These are phyloP conservation scores for Eudorina sp. DNA, from an alignment of 139 green algal genomes.

Conservation along the genomic window DNA sequence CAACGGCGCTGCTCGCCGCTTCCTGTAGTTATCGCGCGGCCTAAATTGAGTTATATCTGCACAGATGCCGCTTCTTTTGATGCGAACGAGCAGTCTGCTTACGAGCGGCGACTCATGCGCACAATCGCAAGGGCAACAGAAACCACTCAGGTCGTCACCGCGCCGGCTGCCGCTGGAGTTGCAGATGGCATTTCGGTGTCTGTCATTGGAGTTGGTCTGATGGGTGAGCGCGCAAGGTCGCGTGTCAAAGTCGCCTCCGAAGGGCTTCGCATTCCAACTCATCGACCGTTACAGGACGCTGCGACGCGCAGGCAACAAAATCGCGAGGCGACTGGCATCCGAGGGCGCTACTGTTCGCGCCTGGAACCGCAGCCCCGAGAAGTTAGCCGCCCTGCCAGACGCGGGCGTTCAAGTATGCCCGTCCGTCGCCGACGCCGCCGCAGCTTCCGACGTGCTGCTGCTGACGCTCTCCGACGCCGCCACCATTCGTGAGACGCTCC, in stretches of 20 bases:
- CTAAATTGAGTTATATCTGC: neutral
- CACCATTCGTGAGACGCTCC: constrained; percentile 7
- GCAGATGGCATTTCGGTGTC: neutral
- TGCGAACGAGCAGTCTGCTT: neutral
- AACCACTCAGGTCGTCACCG: neutral
- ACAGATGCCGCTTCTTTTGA: neutral
- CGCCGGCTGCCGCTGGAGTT: neutral
- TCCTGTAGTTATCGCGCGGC: neutral
- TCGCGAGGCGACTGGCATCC: constrained; percentile 17
- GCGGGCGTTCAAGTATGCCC: neutral
- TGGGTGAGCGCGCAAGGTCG: too few relatives aligned
- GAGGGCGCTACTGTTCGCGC: neutral
- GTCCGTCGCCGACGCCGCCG: neutral
- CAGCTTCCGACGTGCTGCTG: constrained; percentile 15
- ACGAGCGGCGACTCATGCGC: neutral
- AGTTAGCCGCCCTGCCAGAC: neutral
- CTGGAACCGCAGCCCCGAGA: constrained; percentile 14
- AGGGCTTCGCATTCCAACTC: too few relatives aligned
- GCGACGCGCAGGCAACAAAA: constrained; percentile 48
- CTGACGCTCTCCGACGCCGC: constrained; percentile 29
- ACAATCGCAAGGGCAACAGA: neutral
- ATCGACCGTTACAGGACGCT: too few relatives aligned
- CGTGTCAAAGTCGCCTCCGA: too few relatives aligned
- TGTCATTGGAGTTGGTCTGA: constrained; percentile 40
- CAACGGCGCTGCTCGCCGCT: neutral